These are phyloP conservation scores for Venturia asperata DNA, from an alignment of 2,329 filamentous ascomycete genomes.

Conservation along the genomic window DNA sequence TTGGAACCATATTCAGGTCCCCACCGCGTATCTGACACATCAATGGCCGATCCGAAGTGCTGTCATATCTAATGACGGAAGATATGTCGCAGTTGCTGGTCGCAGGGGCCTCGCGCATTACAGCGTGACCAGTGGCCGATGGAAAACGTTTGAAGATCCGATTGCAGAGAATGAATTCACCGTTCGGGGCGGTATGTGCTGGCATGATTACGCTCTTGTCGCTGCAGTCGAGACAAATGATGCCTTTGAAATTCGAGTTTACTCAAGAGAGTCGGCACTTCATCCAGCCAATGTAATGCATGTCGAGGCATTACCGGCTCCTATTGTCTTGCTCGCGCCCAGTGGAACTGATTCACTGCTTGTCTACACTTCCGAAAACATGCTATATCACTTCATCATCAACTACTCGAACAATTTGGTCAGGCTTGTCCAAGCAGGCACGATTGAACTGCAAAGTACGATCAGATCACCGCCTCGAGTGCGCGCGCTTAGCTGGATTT, in stretches of 20 bases:
- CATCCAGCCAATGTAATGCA: conserved; percentile 68
- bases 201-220: conserved; percentile 93
- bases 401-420: conserved; percentile 62
- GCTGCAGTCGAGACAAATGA: conserved; percentile 83
- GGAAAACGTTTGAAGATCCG: conserved; percentile 86
- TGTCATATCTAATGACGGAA: conserved; percentile 82
- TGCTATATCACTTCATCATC: conserved; percentile 91
- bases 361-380: conserved; percentile 95
- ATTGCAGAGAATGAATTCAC: conserved; percentile 83
- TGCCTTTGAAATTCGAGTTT: conserved; percentile 82
- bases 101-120: conserved; percentile 89
- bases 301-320: conserved; percentile 68
- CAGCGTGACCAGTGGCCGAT: conserved; percentile 85
- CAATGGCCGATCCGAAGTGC: conserved; percentile 90
- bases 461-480: conserved; percentile 89
- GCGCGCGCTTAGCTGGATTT: conserved; percentile 87
- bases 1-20: conserved; percentile 91
- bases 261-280: conserved; percentile 76
- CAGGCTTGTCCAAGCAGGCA: conserved; percentile 83
- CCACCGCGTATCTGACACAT: conserved; percentile 73
- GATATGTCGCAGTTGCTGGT: conserved; percentile 95
- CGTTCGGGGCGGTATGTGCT: conserved; percentile 94
- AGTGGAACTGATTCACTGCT: conserved; percentile 91
- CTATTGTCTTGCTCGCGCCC: conserved; percentile 81
- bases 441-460: conserved; percentile 95